phyloP scores from a whole-genome alignment of 805 yeast genomes.

The Citeromyces matritensis region DNA sequence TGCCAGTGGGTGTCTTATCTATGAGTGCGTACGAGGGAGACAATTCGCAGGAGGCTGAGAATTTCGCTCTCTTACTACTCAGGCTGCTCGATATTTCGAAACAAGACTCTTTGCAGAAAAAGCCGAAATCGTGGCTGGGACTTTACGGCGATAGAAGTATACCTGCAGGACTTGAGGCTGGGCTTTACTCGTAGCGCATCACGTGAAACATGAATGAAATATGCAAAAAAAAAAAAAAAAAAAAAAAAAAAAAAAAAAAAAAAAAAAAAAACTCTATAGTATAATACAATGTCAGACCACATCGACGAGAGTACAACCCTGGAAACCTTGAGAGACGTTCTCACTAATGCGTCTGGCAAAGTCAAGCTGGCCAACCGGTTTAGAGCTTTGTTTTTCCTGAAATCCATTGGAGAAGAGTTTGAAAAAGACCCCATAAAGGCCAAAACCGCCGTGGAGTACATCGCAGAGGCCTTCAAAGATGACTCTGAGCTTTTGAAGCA shows the following conservation, averaged over 20 bases:
- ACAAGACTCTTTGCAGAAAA: slow-evolving; percentile 15
- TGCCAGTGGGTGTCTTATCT: slow-evolving; percentile 6
- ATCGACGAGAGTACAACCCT: slow-evolving; percentile 18
- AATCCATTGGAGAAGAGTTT: slow-evolving; percentile 72
- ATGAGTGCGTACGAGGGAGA: slow-evolving; percentile 83
- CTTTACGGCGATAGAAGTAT: slow-evolving; percentile 65
- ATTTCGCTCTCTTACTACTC: slow-evolving; percentile 24
- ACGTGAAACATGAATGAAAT: neutral
- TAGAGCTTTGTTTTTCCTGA: slow-evolving; percentile 86
- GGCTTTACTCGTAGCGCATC: slow-evolving; percentile 27
- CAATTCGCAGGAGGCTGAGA: slow-evolving; percentile 56
- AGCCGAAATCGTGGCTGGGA: slow-evolving; percentile 75
- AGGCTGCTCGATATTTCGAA: slow-evolving; percentile 7
- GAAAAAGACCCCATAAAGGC: slow-evolving; percentile 36
- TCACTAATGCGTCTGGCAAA: slow-evolving; percentile 50
- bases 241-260: neutral
- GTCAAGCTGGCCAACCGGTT: slow-evolving; percentile 75
- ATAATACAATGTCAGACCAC: slow-evolving; percentile 6
- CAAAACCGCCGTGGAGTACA: slow-evolving; percentile 57
- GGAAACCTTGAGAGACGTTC: slow-evolving; percentile 60
- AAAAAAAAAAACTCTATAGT: no score
- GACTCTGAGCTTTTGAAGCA: slow-evolving; percentile 86
- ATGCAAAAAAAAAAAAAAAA: neutral
- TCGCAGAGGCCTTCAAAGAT: slow-evolving; percentile 71
- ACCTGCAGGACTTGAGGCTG: slow-evolving; percentile 61